Percentiles rank a stretch among this genome's conserved stretches.
phyloP scores from a whole-genome alignment of 495 filamentous ascomycete genomes.

The Parathielavia hyrcaniae region DNA sequence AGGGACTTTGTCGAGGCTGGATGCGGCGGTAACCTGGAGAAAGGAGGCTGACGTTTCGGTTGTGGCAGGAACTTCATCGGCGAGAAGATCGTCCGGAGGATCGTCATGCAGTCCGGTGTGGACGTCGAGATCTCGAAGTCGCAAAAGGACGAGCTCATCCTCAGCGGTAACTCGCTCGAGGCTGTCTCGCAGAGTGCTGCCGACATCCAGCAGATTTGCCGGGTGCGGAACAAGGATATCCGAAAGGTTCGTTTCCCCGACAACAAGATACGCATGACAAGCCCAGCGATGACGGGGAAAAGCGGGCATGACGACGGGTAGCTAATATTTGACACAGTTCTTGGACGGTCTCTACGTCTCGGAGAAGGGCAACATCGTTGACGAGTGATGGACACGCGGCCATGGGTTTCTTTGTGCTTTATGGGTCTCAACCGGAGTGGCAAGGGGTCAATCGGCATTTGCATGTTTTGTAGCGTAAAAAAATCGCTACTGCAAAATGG shows the following conservation, averaged over 20 bases:
- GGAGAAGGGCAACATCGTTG: slow-evolving; percentile 88
- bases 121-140: slow-evolving; percentile 81
- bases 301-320: not conserved
- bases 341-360: slow-evolving; percentile 99
- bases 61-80: slow-evolving; percentile 86
- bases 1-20: slow-evolving; percentile 7
- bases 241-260: slow-evolving; percentile 64
- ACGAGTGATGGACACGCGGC: slow-evolving; percentile 48
- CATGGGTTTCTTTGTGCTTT: slow-evolving; percentile 46
- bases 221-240: slow-evolving; percentile 99
- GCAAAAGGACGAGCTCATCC: slow-evolving; percentile 92
- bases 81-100: slow-evolving; percentile 96
- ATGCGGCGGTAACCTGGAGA: not conserved
- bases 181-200: slow-evolving; percentile 94
- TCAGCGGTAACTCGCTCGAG: slow-evolving; percentile 92
- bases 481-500: slow-evolving; percentile 45
- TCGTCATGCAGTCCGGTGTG: slow-evolving; percentile 83
- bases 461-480: slow-evolving; percentile 53
- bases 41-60: slow-evolving; percentile 34
- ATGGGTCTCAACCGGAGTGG: slow-evolving; percentile 40
- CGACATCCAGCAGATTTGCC: slow-evolving; percentile 99
- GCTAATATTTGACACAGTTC: slow-evolving; percentile 60
- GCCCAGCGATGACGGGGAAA: not conserved
- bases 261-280: not conserved
- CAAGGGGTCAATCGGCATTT: slow-evolving; percentile 43